These are phyloP conservation scores for Coemansia sp. DNA, from an alignment of 192 early-diverging fungal genomes.

Conservation along the genomic window DNA sequence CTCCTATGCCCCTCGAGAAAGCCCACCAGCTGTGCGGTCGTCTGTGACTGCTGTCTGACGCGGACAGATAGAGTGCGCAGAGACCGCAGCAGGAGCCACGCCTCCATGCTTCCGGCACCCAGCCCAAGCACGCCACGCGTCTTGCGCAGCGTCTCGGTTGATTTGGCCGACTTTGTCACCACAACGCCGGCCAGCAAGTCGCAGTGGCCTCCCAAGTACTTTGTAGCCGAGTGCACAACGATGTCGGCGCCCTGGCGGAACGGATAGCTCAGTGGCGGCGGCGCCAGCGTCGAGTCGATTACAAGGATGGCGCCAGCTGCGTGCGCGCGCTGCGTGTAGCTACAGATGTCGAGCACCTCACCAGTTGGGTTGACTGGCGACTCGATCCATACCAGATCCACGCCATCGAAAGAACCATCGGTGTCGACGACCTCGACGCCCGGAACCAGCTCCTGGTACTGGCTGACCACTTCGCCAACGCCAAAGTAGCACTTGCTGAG, in stretches of 20 bases:
- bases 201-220: constrained; percentile 72
- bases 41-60: constrained; percentile 61
- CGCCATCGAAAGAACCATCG: constrained; percentile 37
- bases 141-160: constrained; percentile 43
- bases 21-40: constrained; percentile 54
- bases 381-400: constrained; percentile 65
- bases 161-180: constrained; percentile 46
- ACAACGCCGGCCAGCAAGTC: constrained; percentile 70
- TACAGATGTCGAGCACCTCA: constrained; percentile 49
- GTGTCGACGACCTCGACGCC: constrained; percentile 32
- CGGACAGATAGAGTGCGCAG: constrained; percentile 64
- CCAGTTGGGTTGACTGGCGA: constrained; percentile 65
- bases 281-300: constrained; percentile 71
- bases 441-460: constrained; percentile 26
- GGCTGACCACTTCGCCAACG: constrained; percentile 25
- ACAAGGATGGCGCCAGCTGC: constrained; percentile 57
- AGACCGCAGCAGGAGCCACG: constrained; percentile 65
- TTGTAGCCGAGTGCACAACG: constrained; percentile 70
- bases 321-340: constrained; percentile 49
- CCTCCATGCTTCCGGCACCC: constrained; percentile 65
- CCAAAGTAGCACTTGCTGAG: constrained; percentile 40
- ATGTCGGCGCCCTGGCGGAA: constrained; percentile 66
- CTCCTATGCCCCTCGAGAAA: constrained; percentile 53
- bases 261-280: constrained; percentile 65
- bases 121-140: constrained; percentile 57